Evolutionary conservation across 2,329 filamentous ascomycete species (phyloP), one percentile per base, ranked within the genome.

Genomic region (Claviceps purpurea): DNA sequence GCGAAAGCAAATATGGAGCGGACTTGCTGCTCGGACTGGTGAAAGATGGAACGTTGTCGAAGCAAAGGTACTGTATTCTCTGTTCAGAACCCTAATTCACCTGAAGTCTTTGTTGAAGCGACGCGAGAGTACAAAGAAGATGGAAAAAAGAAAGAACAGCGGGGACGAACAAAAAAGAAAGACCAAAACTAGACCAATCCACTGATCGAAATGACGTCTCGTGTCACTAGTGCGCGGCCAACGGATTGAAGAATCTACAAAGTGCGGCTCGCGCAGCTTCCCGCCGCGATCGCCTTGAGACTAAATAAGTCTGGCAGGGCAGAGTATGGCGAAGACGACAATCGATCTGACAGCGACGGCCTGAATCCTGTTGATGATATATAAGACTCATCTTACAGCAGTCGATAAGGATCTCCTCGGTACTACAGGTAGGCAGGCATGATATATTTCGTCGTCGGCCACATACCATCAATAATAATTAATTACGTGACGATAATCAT

Each of bases 1-100:
- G 70, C 78, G 89, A 51, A 83, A 85, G 65, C 83, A 89, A 66
- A 90, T 94, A 63, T 95, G 89, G 89, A 77, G 77, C 52, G 74
- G 81, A 4, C 75, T 95, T 24, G 87, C 87, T 2, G 74, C 78
- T n/a, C 70, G 72, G 52, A 79, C 85, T 4, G 85, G 90, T n/a
- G 88, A 95, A 76, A 87, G 79, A 77, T 93, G 83, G 89, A 87
- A 73, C 58, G 81, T 79, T 8, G 75, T 82, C 39, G 78, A 84
- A 67, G 70, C 74, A 57, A 82, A 81, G 73, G 80, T 83, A 62
- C 11, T 14, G 16, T 1, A 18, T 18, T 45, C 26, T 47, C n/a
- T 24, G 13, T 11, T 2, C 30, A 13, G 5, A 6, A 6, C 24
- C 24, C 18, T 3, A 1, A 46, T 16, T 44, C 22, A 5, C 34